phyloP scores from a whole-genome alignment of 148 eudicot species.

The Silene conica region DNA sequence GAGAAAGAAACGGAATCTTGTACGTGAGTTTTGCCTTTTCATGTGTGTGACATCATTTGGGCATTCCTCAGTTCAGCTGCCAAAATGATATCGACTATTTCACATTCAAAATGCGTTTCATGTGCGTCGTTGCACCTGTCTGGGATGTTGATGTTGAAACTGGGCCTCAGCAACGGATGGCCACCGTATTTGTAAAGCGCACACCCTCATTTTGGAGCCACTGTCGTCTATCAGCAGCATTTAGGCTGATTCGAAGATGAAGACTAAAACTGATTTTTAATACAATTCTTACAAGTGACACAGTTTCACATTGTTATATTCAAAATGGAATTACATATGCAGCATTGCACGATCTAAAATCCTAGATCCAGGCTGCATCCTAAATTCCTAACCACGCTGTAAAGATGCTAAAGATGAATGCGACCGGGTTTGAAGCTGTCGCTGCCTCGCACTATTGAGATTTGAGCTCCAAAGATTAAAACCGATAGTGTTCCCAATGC shows the following conservation, averaged over 20 bases:
- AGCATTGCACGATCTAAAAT: too few relatives aligned
- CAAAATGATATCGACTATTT: not conserved
- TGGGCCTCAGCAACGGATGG: not conserved
- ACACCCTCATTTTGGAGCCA: too few relatives aligned
- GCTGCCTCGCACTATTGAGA: too few relatives aligned
- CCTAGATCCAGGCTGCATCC: too few relatives aligned
- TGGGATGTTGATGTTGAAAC: not conserved
- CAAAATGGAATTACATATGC: too few relatives aligned
- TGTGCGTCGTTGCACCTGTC: not conserved
- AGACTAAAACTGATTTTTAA: too few relatives aligned
- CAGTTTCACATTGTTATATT: too few relatives aligned
- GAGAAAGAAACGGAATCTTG: conserved; percentile 2
- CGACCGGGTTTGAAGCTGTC: not conserved
- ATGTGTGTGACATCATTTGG: conserved; percentile 3
- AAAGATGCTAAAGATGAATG: not conserved
- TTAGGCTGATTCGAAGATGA: too few relatives aligned
- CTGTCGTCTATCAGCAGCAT: too few relatives aligned
- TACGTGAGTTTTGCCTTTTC: conserved; percentile 4
- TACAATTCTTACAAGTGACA: too few relatives aligned
- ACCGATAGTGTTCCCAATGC: not conserved
- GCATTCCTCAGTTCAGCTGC: conserved; percentile 5
- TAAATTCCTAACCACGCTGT: too few relatives aligned
- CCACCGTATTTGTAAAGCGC: not conserved
- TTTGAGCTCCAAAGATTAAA: not conserved
- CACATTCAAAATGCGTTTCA: conserved; percentile 9